Evolutionary conservation across 306 rosid genomes (phyloP).

Genomic region (Glycyrrhiza uralensis): DNA sequence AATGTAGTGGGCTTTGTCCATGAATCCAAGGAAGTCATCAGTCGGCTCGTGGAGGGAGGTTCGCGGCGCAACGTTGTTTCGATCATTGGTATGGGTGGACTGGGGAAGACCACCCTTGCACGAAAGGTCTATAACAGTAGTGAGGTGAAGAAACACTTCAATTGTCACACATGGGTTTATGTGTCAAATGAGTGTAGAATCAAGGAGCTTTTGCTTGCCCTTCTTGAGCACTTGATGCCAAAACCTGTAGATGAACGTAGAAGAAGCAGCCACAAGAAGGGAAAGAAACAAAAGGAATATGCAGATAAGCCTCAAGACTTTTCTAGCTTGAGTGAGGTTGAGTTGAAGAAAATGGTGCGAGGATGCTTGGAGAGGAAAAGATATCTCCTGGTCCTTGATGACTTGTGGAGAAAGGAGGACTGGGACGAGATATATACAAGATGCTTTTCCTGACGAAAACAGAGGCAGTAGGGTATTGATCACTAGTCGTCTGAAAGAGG

Average conservation of each 20-base stretch:
- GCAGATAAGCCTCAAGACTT: background rate
- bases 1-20: background rate
- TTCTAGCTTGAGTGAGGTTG: background rate
- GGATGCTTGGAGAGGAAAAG: background rate
- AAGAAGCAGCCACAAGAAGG: background rate
- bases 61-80: background rate
- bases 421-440: conserved; percentile 7
- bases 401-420: background rate
- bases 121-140: background rate
- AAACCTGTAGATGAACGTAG: background rate
- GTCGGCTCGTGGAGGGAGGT: background rate
- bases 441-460: background rate
- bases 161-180: background rate
- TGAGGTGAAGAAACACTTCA: background rate
- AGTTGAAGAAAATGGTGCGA: background rate
- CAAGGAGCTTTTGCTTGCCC: background rate
- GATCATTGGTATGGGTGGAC: conserved; percentile 16
- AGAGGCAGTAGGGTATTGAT: conserved; percentile 17
- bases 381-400: conserved; percentile 19
- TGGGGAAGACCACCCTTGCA: conserved; percentile 27
- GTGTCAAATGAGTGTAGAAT: conserved; percentile 17
- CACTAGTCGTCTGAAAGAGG: background rate
- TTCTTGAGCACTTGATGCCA: background rate
- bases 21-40: background rate
- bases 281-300: background rate